These are phyloP conservation scores for Pythium aquatile DNA, from an alignment of 352 stramenopile genomes.

Conservation along the genomic window DNA sequence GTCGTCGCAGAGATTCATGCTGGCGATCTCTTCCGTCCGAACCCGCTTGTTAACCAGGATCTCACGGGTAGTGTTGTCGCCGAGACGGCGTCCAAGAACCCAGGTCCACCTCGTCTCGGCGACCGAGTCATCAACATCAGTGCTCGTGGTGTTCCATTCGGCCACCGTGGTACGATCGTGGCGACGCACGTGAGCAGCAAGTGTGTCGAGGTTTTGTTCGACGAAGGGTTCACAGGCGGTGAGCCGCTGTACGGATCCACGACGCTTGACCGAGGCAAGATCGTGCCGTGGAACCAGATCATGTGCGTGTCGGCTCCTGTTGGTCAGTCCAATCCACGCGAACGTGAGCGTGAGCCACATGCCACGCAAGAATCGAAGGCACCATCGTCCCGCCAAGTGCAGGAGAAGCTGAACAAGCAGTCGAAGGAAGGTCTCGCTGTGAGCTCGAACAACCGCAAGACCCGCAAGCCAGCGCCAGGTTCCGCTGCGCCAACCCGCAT, in stretches of 20 bases:
- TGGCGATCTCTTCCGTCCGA: conserved; percentile 69
- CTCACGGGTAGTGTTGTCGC: conserved; percentile 70
- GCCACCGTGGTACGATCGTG: conserved; percentile 96
- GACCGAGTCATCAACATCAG: conserved; percentile 98
- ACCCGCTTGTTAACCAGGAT: conserved; percentile 77
- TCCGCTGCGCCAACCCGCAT: conserved; percentile 9
- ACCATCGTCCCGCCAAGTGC: conserved; percentile 4
- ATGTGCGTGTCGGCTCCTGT: conserved; percentile 66
- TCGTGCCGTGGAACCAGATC: conserved; percentile 92
- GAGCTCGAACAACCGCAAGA: conserved; percentile 23
- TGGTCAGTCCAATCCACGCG: conserved; percentile 19
- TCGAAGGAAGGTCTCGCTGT: conserved; percentile 11
- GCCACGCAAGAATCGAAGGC: neutral
- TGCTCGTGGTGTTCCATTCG: conserved; percentile 95
- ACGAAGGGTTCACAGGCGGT: conserved; percentile 96
- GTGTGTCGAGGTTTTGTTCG: conserved; percentile 98
- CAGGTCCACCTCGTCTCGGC: conserved; percentile 88
- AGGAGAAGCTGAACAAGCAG: conserved; percentile 14
- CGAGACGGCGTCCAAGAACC: conserved; percentile 52
- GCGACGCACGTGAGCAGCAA: conserved; percentile 94
- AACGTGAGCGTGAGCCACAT: conserved; percentile 3
- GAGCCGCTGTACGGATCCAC: conserved; percentile 94
- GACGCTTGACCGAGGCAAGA: conserved; percentile 93
- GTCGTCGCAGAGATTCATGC: conserved; percentile 44
- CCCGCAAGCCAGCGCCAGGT: conserved; percentile 17